Percentiles rank a stretch among this genome's conserved stretches.
phyloP scores from a whole-genome alignment of 2,329 filamentous ascomycete species.

The Endocalyx cinctus region DNA sequence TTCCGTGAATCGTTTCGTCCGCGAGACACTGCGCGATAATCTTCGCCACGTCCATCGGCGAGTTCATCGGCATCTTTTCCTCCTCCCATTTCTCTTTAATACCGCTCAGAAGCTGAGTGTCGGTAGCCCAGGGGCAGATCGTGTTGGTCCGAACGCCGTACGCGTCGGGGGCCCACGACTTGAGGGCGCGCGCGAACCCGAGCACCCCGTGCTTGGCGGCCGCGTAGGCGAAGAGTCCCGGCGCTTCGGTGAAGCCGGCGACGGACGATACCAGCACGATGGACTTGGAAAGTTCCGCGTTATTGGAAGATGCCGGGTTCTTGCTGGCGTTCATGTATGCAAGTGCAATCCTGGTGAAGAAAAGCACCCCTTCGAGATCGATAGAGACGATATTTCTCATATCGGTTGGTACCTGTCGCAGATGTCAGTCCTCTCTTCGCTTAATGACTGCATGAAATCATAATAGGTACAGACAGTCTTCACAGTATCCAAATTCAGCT shows the following conservation, averaged over 20 bases:
- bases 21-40: slow-evolving; percentile 3
- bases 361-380: slow-evolving; percentile 1
- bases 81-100: slow-evolving; percentile 1
- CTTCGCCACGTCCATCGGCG: neutral
- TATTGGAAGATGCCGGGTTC: neutral
- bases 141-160: slow-evolving; percentile 2
- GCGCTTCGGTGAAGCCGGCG: slow-evolving; percentile 2
- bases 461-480: neutral
- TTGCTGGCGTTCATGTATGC: slow-evolving; percentile 1
- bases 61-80: slow-evolving; percentile 3
- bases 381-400: slow-evolving; percentile 1
- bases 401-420: slow-evolving; percentile 1
- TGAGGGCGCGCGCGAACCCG: slow-evolving; percentile 2
- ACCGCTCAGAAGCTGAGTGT: slow-evolving; percentile 2
- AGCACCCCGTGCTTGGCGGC: slow-evolving; percentile 4
- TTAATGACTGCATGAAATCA: no score
- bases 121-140: slow-evolving; percentile 4
- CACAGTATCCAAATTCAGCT: slow-evolving; percentile 2
- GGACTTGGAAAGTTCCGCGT: neutral
- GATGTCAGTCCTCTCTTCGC: neutral
- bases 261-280: slow-evolving; percentile 2
- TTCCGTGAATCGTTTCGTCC: neutral
- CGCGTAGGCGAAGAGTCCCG: slow-evolving; percentile 2
- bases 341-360: slow-evolving; percentile 1
- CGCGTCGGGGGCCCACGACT: slow-evolving; percentile 1